Evolutionary conservation across 805 yeast species (phyloP).

Genomic region (Nakazawaea ambrosiae): DNA sequence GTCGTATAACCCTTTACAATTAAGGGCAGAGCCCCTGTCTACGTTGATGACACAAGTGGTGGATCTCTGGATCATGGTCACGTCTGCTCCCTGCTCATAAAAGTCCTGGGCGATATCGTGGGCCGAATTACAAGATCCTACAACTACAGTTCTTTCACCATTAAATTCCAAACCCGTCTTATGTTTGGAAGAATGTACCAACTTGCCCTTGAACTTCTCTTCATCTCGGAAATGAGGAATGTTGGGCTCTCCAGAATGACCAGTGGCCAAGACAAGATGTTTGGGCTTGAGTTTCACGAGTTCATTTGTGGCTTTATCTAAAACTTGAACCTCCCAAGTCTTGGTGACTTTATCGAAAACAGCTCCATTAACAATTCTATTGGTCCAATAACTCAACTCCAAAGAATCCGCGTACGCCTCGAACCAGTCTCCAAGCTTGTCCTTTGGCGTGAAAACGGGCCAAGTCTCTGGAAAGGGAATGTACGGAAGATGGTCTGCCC

Average conservation of each 20-base stretch:
- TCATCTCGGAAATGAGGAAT: slow-evolving; percentile 29
- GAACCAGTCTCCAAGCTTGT: slow-evolving; percentile 35
- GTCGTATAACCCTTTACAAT: not conserved
- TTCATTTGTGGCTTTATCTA: slow-evolving; percentile 21
- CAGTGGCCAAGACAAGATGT: slow-evolving; percentile 36
- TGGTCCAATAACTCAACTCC: slow-evolving; percentile 32
- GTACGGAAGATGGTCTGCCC: slow-evolving; percentile 34
- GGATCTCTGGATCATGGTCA: slow-evolving; percentile 37
- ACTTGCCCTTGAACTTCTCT: slow-evolving; percentile 27
- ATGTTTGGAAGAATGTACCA: slow-evolving; percentile 35
- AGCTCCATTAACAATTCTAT: slow-evolving; percentile 11
- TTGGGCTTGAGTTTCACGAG: slow-evolving; percentile 23
- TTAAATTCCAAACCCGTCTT: slow-evolving; percentile 30
- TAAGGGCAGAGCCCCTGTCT: slow-evolving; percentile 14
- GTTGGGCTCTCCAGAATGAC: slow-evolving; percentile 35
- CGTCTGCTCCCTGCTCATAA: slow-evolving; percentile 33
- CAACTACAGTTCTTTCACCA: slow-evolving; percentile 34
- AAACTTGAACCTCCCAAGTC: slow-evolving; percentile 25
- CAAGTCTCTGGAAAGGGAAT: slow-evolving; percentile 30
- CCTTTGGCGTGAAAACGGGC: slow-evolving; percentile 37
- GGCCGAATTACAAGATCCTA: slow-evolving; percentile 38
- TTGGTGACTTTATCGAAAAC: slow-evolving; percentile 25
- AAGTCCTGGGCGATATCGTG: slow-evolving; percentile 40
- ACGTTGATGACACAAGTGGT: slow-evolving; percentile 34
- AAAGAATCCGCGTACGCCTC: slow-evolving; percentile 31